Conservation (phyloP, 306 rosid species). For the Cyclanthera cordifolia region DNA sequence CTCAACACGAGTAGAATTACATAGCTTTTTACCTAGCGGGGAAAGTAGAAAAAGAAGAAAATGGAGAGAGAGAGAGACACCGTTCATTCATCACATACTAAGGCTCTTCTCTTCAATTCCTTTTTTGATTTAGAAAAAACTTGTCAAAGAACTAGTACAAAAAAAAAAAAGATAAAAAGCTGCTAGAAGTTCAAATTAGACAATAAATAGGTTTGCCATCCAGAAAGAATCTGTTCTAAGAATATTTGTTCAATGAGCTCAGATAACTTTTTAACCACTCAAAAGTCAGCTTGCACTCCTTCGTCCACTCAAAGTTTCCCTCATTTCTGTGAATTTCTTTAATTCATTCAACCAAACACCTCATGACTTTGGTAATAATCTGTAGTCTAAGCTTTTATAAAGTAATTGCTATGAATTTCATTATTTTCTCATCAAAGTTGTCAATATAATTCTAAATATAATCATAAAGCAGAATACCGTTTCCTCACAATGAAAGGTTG, state of each 20-base stretch:
- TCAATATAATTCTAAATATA: neutral
- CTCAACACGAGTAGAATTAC: too few species aligned
- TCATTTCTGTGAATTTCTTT: neutral
- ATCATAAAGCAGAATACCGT: neutral
- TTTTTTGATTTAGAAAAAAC: neutral
- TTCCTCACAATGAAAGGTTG: neutral
- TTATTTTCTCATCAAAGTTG: neutral
- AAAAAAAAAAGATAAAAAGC: neutral
- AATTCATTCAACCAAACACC: neutral
- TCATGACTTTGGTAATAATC: neutral
- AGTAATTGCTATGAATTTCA: neutral
- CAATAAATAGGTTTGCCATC: neutral
- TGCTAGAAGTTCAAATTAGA: neutral
- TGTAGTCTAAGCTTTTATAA: neutral
- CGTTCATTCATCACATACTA: too few species aligned
- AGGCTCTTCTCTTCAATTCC: neutral
- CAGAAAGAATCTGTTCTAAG: conserved; percentile 38
- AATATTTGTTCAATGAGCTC: neutral
- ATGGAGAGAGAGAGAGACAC: too few species aligned
- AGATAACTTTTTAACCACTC: neutral
- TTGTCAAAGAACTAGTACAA: neutral
- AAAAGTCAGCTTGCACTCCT: too few species aligned
- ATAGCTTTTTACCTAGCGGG: too few species aligned
- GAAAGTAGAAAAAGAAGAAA: too few species aligned
- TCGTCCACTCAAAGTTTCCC: too few species aligned